These are phyloP conservation scores for Russula virescens DNA, from an alignment of 768 basidiomycete genomes.

Conservation along the genomic window DNA sequence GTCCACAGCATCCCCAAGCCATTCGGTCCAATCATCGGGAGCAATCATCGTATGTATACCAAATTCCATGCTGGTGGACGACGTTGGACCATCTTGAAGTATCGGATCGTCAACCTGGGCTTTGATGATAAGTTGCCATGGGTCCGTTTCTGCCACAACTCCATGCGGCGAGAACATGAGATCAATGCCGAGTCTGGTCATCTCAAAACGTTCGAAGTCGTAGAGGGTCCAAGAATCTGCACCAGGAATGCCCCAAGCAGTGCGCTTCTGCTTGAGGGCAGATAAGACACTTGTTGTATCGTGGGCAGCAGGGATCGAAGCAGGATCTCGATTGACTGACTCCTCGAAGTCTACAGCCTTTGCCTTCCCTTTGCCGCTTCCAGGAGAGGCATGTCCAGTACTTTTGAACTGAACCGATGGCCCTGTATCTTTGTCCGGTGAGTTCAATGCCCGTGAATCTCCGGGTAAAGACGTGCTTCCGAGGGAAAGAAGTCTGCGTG, in stretches of 20 bases:
- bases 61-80: background rate
- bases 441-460: background rate
- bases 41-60: background rate
- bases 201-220: conserved; percentile 21
- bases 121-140: conserved; percentile 17
- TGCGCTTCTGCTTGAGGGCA: conserved; percentile 16
- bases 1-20: conserved; percentile 9
- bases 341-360: conserved; percentile 10
- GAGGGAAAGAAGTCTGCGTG: background rate
- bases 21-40: conserved; percentile 21
- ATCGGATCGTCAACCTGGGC: conserved; percentile 11
- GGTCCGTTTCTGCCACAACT: conserved; percentile 16
- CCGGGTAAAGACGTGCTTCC: conserved; percentile 1
- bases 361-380: conserved; percentile 20
- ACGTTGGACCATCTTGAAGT: background rate
- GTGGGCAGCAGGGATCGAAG: background rate
- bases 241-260: conserved; percentile 13
- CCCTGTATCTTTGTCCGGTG: background rate
- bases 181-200: conserved; percentile 16
- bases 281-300: background rate
- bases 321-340: background rate
- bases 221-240: conserved; percentile 20
- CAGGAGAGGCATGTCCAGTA: background rate
- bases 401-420: background rate
- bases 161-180: conserved; percentile 20